Percentiles rank a stretch among this genome's conserved stretches.
Conservation (phyloP, 345 rosid species). For the Zanthoxylum bungeanum region DNA sequence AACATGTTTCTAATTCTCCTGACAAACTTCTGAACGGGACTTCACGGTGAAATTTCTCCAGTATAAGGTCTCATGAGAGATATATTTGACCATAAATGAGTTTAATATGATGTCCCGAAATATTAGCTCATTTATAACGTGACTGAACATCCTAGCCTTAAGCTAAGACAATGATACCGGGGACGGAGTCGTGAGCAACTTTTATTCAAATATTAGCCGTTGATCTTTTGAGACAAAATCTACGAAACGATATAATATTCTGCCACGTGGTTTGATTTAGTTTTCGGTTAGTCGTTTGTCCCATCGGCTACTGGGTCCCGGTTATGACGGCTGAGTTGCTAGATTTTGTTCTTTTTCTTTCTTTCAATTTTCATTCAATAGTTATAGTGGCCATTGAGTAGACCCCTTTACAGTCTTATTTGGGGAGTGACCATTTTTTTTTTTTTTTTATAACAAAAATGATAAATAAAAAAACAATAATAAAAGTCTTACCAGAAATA, state of each 20-base stretch:
- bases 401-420: background rate
- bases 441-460: no score
- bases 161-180: background rate
- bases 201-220: conserved; percentile 1
- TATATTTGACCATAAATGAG: no score
- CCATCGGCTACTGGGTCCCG: conserved; percentile 4
- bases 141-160: no score
- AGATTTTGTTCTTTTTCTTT: background rate
- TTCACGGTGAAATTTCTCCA: no score
- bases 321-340: background rate
- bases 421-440: no score
- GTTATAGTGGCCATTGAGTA: background rate
- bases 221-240: background rate
- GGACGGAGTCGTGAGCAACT: background rate
- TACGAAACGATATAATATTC: background rate
- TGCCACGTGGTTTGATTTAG: background rate
- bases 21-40: no score
- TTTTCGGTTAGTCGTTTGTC: conserved; percentile 11
- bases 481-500: no score
- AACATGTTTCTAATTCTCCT: no score
- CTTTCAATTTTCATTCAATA: background rate
- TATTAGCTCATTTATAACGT: no score
- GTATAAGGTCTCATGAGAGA: no score
- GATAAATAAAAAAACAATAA: no score
- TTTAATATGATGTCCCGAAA: no score